A percentile compares a stretch with the other conserved stretches of the same genome.
Evolutionary conservation across 176 grass and related monocot species (phyloP).

Genomic region (Eragrostis curvula): DNA sequence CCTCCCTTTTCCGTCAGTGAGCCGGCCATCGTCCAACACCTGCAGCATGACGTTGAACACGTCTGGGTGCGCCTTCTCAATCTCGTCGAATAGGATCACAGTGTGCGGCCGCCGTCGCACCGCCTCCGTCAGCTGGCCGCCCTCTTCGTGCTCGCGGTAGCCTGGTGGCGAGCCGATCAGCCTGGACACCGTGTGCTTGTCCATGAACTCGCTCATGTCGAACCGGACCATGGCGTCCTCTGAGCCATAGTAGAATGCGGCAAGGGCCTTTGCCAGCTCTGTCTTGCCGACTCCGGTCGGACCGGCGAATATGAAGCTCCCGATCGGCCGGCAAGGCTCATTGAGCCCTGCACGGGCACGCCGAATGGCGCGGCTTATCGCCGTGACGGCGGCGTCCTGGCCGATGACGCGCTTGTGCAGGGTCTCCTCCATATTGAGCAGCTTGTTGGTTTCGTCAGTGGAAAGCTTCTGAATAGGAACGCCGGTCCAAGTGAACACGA

Average conservation of each 20-base stretch:
- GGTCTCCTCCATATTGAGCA: neutral
- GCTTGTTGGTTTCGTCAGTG: neutral
- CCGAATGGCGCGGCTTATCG: neutral
- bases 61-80: constrained; percentile 84
- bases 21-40: constrained; percentile 82
- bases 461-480: neutral
- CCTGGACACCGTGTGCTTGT: constrained; percentile 80
- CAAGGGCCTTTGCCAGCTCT: constrained; percentile 81
- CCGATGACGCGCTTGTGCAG: constrained; percentile 1
- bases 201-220: constrained; percentile 97
- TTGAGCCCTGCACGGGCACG: neutral
- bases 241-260: constrained; percentile 72
- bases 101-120: constrained; percentile 74
- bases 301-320: constrained; percentile 14
- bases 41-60: constrained; percentile 98
- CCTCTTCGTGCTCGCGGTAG: constrained; percentile 84
- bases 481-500: constrained; percentile 82
- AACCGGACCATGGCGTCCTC: constrained; percentile 90
- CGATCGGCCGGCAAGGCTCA: neutral
- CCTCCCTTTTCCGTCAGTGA: constrained; percentile 91
- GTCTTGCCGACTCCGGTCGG: constrained; percentile 92
- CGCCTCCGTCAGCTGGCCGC: constrained; percentile 90
- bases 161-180: constrained; percentile 83
- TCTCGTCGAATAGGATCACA: constrained; percentile 79
- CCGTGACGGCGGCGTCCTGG: neutral